A percentile compares a stretch with the other conserved stretches of the same genome.
phyloP scores from a whole-genome alignment of 495 filamentous ascomycete species.

The Tuber borchii region DNA sequence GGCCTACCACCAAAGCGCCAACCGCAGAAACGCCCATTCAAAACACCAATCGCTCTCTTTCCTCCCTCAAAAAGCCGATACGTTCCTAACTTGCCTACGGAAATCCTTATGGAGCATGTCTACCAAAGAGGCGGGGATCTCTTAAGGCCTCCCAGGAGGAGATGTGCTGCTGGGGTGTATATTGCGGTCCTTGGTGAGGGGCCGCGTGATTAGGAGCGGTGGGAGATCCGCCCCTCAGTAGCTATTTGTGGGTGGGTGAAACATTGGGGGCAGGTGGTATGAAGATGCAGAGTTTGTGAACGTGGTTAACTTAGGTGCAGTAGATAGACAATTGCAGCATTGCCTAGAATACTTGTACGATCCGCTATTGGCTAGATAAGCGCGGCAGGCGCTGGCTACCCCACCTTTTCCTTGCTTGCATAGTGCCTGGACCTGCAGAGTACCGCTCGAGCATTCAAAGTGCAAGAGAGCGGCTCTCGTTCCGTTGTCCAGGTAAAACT shows the following conservation, averaged over 20 bases:
- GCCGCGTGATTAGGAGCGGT: not conserved
- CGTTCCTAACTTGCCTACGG: not conserved
- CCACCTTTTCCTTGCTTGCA: not conserved
- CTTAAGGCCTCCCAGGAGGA: not conserved
- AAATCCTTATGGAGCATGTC: not conserved
- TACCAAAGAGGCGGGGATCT: not conserved
- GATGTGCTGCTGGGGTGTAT: not conserved
- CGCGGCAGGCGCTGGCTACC: not conserved
- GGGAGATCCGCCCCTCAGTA: not conserved
- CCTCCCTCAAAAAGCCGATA: not conserved
- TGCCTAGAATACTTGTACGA: not conserved
- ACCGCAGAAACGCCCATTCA: too few relatives aligned
- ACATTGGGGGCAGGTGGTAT: not conserved
- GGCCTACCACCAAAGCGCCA: too few relatives aligned
- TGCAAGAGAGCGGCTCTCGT: not conserved
- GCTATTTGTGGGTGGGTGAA: too few relatives aligned
- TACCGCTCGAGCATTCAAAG: too few relatives aligned
- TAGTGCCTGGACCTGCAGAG: not conserved
- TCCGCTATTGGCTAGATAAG: not conserved
- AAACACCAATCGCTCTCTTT: too few relatives aligned
- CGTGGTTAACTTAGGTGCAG: too few relatives aligned
- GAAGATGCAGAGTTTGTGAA: not conserved
- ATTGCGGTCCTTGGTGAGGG: not conserved
- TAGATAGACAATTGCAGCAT: not conserved
- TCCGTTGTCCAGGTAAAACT: too few relatives aligned